Evolutionary conservation across 179 eudicot genomes (phyloP).

Genomic region (Carnegiea gigantea): DNA sequence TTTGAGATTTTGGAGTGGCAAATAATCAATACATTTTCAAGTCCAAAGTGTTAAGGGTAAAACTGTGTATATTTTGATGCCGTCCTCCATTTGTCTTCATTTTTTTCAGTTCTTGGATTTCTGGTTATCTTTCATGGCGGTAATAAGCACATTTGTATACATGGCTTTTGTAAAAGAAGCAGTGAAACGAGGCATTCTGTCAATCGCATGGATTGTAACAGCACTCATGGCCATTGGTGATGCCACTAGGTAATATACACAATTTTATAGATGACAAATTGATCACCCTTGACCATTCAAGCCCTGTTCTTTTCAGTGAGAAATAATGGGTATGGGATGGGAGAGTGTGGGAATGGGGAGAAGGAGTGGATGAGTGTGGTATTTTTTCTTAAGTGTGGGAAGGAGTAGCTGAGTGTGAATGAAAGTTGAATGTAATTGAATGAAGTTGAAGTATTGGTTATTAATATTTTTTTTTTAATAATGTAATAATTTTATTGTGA

Average conservation of each 20-base stretch:
- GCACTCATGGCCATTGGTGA: slow-evolving; percentile 12
- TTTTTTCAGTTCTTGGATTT: slow-evolving; percentile 15
- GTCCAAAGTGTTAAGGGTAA: not conserved
- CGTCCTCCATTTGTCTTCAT: not conserved
- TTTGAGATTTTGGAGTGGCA: not conserved
- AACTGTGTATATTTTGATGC: not conserved
- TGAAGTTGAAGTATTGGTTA: no score
- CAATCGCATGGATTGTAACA: slow-evolving; percentile 8
- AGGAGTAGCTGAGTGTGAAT: no score
- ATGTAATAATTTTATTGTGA: no score
- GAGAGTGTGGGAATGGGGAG: no score
- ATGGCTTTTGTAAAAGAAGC: slow-evolving; percentile 8
- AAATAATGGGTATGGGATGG: no score
- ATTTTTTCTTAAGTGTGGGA: no score
- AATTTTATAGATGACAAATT: not conserved
- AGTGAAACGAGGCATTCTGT: slow-evolving; percentile 13
- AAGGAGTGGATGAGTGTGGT: no score
- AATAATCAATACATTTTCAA: no score
- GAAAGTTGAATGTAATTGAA: no score
- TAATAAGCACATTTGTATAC: not conserved
- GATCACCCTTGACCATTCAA: not conserved
- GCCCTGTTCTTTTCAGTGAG: no score
- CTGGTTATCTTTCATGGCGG: slow-evolving; percentile 20
- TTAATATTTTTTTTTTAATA: no score
- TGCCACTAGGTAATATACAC: not conserved